phyloP scores from a whole-genome alignment of 2,329 filamentous ascomycete species.

The Saccharata proteae region DNA sequence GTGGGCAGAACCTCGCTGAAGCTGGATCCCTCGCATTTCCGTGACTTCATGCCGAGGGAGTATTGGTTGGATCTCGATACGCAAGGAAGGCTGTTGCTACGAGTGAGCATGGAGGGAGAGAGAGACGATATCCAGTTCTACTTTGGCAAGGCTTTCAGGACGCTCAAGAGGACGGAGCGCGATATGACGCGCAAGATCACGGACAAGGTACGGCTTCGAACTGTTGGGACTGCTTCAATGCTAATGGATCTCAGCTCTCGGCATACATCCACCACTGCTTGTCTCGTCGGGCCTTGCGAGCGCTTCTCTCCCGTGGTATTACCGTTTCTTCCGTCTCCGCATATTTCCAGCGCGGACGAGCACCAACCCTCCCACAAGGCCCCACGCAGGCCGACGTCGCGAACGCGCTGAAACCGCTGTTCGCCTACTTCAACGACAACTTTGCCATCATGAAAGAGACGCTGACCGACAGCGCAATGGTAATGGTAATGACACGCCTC shows the following conservation, averaged over 20 bases:
- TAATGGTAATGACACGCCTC: conserved; percentile 91
- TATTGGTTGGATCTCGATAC: conserved; percentile 98
- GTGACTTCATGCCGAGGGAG: conserved; percentile 87
- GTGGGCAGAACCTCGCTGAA: conserved; percentile 95
- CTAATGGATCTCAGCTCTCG: conserved; percentile 51
- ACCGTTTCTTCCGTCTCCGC: conserved; percentile 62
- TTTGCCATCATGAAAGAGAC: conserved; percentile 99
- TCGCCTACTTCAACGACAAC: conserved; percentile 95
- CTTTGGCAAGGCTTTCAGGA: conserved; percentile 92
- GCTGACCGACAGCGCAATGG: conserved; percentile 89
- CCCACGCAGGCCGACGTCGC: conserved; percentile 64
- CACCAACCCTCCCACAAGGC: conserved; percentile 37
- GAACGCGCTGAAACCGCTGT: conserved; percentile 70
- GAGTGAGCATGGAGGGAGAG: conserved; percentile 97
- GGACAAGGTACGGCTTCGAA: conserved; percentile 59
- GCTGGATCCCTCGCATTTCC: conserved; percentile 93
- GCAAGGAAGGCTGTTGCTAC: conserved; percentile 75
- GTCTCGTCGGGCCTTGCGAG: conserved; percentile 67
- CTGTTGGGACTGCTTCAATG: conserved; percentile 2
- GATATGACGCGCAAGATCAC: conserved; percentile 98
- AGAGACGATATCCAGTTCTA: conserved; percentile 97
- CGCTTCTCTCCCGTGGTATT: conserved; percentile 61
- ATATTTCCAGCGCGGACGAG: conserved; percentile 45
- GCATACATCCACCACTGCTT: conserved; percentile 85
- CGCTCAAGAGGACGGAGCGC: conserved; percentile 86